Base-by-base conservation (phyloP, 2,329 filamentous ascomycete genomes). In the Sclerotinia minor region DNA sequence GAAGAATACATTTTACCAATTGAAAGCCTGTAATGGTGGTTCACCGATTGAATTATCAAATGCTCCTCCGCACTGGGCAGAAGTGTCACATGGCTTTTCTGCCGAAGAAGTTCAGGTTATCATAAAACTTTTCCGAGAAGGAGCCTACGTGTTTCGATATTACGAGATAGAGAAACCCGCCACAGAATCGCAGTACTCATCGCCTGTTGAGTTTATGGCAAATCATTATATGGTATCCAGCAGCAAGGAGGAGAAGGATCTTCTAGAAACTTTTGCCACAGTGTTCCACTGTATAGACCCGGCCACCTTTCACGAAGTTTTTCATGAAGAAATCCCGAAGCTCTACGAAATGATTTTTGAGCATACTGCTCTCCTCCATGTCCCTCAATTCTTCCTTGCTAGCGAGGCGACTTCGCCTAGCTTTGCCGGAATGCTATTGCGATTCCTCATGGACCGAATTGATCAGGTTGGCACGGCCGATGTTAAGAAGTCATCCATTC, bases 271-370 rank as follows among this genome's bases (percentile, higher is more conserved):
- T 2, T 99, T 99, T 78, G 95, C 94, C 2, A 98, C 95, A 0
- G 94, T 99, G 38, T 99, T 99, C 77, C 95, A 99, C 77, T 96
- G 94, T 79, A 95, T 99, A 71, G 95, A 99, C 76, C 95, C 95
- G 2, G 95, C 96, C 15, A 97, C 94, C 0, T 99, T 99, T 77
- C 94, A 99, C 75, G 95, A 99, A 80, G 93, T 99, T 52, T 99
- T 99, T 78, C 92, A 97, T 77, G 92, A 94, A 69, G 95, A 98
- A 81, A 98, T 99, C 69, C 94, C 94, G 49, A 92, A 92, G 78
- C 87, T 99, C 49, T 98, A 99, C 78, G 91, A 97, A 71, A 94
- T 98, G 85, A 97, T 97, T 80, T 97, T 98, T 77, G 92, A 98
- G 77, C 95, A 99, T 79, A 93, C 93, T 2, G 92, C 92, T 35